These are phyloP conservation scores for Cyberlindnera euphorbiae DNA, from an alignment of 805 yeast genomes.

Conservation along the genomic window DNA sequence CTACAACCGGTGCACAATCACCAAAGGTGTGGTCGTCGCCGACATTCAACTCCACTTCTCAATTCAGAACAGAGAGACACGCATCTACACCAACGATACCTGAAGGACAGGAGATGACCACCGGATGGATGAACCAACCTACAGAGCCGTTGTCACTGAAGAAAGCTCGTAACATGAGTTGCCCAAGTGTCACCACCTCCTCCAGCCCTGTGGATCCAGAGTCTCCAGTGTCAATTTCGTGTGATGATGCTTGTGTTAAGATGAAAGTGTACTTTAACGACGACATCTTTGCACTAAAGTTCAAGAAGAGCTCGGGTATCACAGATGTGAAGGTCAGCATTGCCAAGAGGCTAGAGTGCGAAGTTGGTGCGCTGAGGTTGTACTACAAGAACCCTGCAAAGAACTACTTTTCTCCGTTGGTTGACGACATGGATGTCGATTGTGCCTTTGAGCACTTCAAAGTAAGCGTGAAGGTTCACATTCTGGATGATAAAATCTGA, in stretches of 20 bases:
- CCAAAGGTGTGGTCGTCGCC: slow-evolving; percentile 25
- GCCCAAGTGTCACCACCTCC: too few relatives aligned
- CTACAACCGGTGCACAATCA: slow-evolving; percentile 1
- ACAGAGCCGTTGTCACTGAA: slow-evolving; percentile 10
- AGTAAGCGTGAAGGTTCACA: slow-evolving; percentile 11
- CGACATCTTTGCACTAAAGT: slow-evolving; percentile 26
- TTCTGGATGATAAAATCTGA: slow-evolving; percentile 9
- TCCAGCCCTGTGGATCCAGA: not conserved
- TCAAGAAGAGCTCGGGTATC: slow-evolving; percentile 6
- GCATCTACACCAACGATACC: slow-evolving; percentile 10
- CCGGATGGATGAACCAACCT: slow-evolving; percentile 15
- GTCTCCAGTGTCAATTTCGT: not conserved
- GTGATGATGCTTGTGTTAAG: slow-evolving; percentile 8
- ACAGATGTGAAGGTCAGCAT: slow-evolving; percentile 16
- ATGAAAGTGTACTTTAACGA: slow-evolving; percentile 21
- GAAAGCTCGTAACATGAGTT: slow-evolving; percentile 4
- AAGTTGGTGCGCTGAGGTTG: slow-evolving; percentile 11
- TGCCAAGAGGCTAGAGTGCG: slow-evolving; percentile 23
- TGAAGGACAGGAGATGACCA: slow-evolving; percentile 7
- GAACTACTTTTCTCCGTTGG: slow-evolving; percentile 19
- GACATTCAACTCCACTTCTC: slow-evolving; percentile 6
- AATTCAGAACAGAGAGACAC: slow-evolving; percentile 5
- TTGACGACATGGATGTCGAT: slow-evolving; percentile 17
- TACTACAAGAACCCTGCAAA: slow-evolving; percentile 16
- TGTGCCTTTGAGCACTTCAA: slow-evolving; percentile 15